A percentile compares a stretch with the other conserved stretches of the same genome.
phyloP scores from a whole-genome alignment of 345 rosid genomes.

The Brassica juncea region DNA sequence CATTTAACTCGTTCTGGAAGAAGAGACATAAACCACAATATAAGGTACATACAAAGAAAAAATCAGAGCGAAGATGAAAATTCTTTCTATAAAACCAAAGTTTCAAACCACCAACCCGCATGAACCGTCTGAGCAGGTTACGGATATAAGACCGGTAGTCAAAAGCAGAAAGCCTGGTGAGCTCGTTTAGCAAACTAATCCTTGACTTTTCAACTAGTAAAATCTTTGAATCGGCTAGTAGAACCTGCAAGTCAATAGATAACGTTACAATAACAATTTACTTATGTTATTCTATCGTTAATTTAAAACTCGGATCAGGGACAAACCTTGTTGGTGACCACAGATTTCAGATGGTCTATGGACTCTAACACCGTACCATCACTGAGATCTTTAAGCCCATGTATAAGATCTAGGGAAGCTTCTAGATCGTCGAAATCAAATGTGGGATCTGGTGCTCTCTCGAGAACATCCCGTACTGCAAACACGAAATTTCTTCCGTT shows the following conservation, averaged over 20 bases:
- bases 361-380: slow-evolving; percentile 8
- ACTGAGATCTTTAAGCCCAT: slow-evolving; percentile 3
- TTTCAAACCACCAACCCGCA: slow-evolving; percentile 9
- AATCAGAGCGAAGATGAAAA: background rate
- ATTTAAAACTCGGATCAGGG: background rate
- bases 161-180: slow-evolving; percentile 10
- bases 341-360: background rate
- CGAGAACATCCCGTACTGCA: slow-evolving; percentile 29
- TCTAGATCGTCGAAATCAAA: background rate
- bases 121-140: background rate
- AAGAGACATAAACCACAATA: background rate
- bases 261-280: background rate
- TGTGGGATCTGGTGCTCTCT: slow-evolving; percentile 7
- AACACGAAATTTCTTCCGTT: background rate
- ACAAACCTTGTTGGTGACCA: background rate
- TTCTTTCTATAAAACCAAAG: slow-evolving; percentile 1
- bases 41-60: background rate
- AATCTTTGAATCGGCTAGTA: slow-evolving; percentile 22
- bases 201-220: slow-evolving; percentile 10
- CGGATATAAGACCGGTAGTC: slow-evolving; percentile 14
- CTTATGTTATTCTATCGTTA: background rate
- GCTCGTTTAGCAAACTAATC: background rate
- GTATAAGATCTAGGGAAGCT: slow-evolving; percentile 17
- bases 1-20: slow-evolving; percentile 4
- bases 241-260: background rate